Percentiles rank a stretch among this genome's conserved stretches.
phyloP scores from a whole-genome alignment of 768 basidiomycete species.

The Russula emetica region DNA sequence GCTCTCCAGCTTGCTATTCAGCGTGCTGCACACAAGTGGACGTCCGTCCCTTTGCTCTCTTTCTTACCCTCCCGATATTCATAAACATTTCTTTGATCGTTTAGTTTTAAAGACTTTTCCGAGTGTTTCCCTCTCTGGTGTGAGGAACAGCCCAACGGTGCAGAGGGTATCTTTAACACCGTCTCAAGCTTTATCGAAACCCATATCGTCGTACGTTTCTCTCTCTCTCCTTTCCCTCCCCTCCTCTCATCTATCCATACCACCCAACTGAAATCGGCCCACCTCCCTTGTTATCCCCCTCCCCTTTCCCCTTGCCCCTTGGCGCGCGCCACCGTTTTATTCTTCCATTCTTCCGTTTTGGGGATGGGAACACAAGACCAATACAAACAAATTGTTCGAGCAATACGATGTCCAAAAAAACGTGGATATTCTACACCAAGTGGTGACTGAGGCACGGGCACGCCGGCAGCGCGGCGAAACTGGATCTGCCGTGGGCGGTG shows the following conservation, averaged over 20 bases:
- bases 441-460: conserved; percentile 61
- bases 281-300: too few relatives aligned
- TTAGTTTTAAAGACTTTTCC: conserved; percentile 46
- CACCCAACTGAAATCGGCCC: not conserved
- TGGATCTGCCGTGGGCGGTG: not conserved
- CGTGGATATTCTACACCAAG: conserved; percentile 64
- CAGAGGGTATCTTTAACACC: conserved; percentile 43
- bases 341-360: not conserved
- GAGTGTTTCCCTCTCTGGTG: conserved; percentile 41
- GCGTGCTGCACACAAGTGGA: conserved; percentile 50
- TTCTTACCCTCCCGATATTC: not conserved
- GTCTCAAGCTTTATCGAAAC: conserved; percentile 71
- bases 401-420: conserved; percentile 64
- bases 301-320: too few relatives aligned
- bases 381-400: conserved; percentile 64
- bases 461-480: conserved; percentile 46
- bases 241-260: not conserved
- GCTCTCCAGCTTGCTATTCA: conserved; percentile 52
- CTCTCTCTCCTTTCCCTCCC: not conserved
- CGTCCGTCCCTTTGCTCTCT: conserved; percentile 36
- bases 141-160: conserved; percentile 37
- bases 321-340: not conserved
- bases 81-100: not conserved
- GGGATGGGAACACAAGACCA: conserved; percentile 41
- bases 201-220: conserved; percentile 41